Conservation (phyloP, 2,329 filamentous ascomycete genomes). For the Trichoderma afroharzianum region DNA sequence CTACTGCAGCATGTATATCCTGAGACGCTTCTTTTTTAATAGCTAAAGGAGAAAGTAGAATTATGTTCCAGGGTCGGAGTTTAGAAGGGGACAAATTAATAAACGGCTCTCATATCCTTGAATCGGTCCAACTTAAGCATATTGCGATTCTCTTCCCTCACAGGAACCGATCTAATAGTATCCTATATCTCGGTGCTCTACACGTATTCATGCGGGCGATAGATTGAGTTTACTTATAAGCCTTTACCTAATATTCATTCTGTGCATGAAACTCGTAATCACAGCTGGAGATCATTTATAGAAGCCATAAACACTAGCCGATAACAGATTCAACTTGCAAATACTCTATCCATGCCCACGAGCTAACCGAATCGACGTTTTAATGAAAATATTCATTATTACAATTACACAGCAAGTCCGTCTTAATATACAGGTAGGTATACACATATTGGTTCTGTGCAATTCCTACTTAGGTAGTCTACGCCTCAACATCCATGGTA, state of each 20-base stretch:
- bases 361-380: neutral
- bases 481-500: conserved; percentile 41
- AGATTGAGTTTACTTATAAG: neutral
- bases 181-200: neutral
- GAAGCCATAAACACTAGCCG: neutral
- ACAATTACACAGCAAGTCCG: neutral
- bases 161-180: neutral
- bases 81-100: neutral
- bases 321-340: neutral
- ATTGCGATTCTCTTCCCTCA: neutral
- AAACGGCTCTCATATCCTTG: neutral
- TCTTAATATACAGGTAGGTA: neutral
- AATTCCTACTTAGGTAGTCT: conserved; percentile 1
- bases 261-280: neutral
- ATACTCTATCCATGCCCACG: neutral
- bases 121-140: neutral
- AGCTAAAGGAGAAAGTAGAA: neutral
- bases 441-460: neutral
- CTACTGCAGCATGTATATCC: neutral
- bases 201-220: neutral
- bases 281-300: neutral
- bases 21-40: neutral
- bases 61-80: neutral
- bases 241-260: neutral
- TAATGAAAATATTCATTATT: neutral